These are phyloP conservation scores for Spathaspora girioi DNA, from an alignment of 805 yeast genomes.

Conservation along the genomic window DNA sequence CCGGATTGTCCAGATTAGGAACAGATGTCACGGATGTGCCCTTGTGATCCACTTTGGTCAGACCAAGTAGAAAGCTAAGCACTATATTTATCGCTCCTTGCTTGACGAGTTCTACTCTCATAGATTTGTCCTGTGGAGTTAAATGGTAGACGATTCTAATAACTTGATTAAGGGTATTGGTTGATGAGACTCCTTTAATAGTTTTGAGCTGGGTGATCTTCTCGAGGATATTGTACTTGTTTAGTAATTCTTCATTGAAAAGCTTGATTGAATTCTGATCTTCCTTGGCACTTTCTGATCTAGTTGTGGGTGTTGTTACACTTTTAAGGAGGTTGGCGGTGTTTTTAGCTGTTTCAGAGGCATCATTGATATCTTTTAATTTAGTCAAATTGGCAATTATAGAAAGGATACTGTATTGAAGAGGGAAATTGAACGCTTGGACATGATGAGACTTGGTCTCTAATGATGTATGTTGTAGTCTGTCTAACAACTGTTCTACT, in stretches of 20 bases:
- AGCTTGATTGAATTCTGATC: conserved; percentile 21
- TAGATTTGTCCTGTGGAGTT: conserved; percentile 16
- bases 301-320: conserved; percentile 27
- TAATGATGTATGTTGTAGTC: conserved; percentile 3
- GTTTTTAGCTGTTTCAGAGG: conserved; percentile 25
- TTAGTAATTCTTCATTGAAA: conserved; percentile 27
- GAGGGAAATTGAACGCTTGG: conserved; percentile 10
- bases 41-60: conserved; percentile 17
- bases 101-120: conserved; percentile 35
- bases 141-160: conserved; percentile 34
- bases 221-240: conserved; percentile 20
- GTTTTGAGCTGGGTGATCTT: conserved; percentile 16
- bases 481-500: conserved; percentile 16
- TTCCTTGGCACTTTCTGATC: conserved; percentile 19
- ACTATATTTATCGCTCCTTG: conserved; percentile 44
- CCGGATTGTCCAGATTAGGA: conserved; percentile 13
- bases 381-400: conserved; percentile 39
- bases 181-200: conserved; percentile 9
- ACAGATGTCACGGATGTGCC: conserved; percentile 11
- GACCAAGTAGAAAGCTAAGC: conserved; percentile 34
- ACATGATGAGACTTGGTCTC: conserved; percentile 3
- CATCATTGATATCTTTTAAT: conserved; percentile 19
- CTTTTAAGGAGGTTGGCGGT: conserved; percentile 32
- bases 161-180: conserved; percentile 17
- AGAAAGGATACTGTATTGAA: conserved; percentile 39